Conservation (phyloP, 2,329 filamentous ascomycete species). For the Macrophomina pseudophaseolina region DNA sequence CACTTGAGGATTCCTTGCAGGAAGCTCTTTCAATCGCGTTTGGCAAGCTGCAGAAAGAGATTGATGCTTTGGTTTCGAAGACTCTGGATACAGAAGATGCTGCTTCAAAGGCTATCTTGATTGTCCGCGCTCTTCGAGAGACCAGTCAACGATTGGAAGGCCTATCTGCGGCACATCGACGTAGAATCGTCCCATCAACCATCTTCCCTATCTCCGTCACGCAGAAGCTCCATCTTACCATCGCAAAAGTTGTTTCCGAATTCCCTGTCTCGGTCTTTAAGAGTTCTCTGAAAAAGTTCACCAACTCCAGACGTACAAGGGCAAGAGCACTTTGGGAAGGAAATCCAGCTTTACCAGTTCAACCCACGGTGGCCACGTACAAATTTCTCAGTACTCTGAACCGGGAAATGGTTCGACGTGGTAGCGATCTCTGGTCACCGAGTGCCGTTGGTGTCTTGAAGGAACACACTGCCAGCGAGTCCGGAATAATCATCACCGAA, state of each 20-base stretch:
- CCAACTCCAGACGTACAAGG: constrained; percentile 57
- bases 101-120: constrained; percentile 62
- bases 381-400: constrained; percentile 71
- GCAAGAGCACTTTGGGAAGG: constrained; percentile 82
- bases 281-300: constrained; percentile 52
- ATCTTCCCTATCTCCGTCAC: constrained; percentile 59
- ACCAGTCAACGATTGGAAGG: constrained; percentile 69
- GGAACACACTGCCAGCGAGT: constrained; percentile 54
- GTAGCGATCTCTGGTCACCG: constrained; percentile 81
- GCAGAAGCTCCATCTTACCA: constrained; percentile 65
- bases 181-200: constrained; percentile 33
- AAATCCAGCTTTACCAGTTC: constrained; percentile 72
- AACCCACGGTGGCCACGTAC: constrained; percentile 78
- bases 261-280: constrained; percentile 50
- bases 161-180: constrained; percentile 37
- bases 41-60: constrained; percentile 61
- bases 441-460: constrained; percentile 70
- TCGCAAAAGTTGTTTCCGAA: constrained; percentile 61
- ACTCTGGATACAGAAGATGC: constrained; percentile 43
- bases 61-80: not conserved
- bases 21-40: constrained; percentile 63
- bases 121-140: constrained; percentile 76
- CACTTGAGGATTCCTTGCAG: constrained; percentile 65
- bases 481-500: constrained; percentile 51
- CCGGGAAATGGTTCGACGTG: constrained; percentile 69